Percentiles rank a stretch among this genome's conserved stretches.
These are phyloP conservation scores for Globisporangium barbulae DNA, from an alignment of 352 stramenopile genomes.

Conservation along the genomic window DNA sequence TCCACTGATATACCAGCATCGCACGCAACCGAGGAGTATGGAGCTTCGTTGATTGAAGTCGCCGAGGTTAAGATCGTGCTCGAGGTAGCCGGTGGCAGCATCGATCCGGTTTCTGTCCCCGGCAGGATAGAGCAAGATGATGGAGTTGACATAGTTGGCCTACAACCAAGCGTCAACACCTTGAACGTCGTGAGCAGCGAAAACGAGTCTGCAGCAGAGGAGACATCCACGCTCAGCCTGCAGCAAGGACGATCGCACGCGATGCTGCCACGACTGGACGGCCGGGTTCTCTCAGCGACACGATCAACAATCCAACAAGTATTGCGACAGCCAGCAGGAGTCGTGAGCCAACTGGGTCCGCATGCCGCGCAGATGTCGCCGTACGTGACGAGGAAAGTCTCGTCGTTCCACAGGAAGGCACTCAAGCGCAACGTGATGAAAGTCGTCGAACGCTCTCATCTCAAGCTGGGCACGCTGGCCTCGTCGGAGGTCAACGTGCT, in stretches of 20 bases:
- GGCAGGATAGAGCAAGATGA: background rate
- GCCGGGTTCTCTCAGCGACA: background rate
- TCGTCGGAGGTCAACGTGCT: constrained; percentile 23
- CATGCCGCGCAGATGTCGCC: constrained; percentile 6
- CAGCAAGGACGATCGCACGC: background rate
- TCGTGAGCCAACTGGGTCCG: constrained; percentile 2
- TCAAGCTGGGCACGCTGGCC: constrained; percentile 27
- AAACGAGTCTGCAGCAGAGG: background rate
- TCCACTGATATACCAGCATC: background rate
- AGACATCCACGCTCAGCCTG: background rate
- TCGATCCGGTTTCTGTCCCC: background rate
- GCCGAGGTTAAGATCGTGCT: background rate
- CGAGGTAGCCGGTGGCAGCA: background rate
- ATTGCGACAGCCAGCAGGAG: background rate
- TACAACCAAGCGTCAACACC: background rate
- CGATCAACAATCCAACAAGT: constrained; percentile 8
- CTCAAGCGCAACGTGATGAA: constrained; percentile 26
- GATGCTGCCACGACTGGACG: background rate
- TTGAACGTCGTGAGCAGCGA: background rate
- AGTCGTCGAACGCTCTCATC: constrained; percentile 18
- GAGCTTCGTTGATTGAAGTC: background rate
- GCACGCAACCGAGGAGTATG: background rate
- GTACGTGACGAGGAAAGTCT: constrained; percentile 5
- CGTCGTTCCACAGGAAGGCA: constrained; percentile 27
- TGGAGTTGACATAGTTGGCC: background rate